Percentiles rank a stretch among this genome's conserved stretches.
phyloP scores from a whole-genome alignment of 2,329 filamentous ascomycete genomes.

The Scolecobasidium constrictum region DNA sequence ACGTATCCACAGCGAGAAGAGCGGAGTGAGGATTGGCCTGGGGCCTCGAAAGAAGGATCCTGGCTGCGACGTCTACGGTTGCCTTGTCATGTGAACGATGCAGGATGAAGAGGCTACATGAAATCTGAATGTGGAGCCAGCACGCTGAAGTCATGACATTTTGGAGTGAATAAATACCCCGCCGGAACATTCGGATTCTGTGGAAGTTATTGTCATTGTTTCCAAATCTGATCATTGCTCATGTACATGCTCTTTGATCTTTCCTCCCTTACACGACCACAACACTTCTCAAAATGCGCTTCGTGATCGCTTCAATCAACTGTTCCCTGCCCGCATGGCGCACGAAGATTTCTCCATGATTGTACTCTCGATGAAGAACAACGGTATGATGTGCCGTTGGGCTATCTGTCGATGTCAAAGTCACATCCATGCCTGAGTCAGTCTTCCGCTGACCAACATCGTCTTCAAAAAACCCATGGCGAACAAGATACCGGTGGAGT shows the following conservation, averaged over 20 bases:
- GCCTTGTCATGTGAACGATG: constrained; percentile 7
- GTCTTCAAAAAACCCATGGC: constrained; percentile 14
- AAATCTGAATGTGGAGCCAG: too few relatives aligned
- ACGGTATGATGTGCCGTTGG: too few relatives aligned
- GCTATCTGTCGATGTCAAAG: not conserved
- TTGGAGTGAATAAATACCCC: too few relatives aligned
- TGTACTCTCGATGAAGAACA: not conserved
- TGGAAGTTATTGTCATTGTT: too few relatives aligned
- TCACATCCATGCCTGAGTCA: not conserved
- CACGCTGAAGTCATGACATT: too few relatives aligned
- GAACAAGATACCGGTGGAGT: constrained; percentile 47
- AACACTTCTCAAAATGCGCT: too few relatives aligned
- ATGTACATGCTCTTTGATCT: too few relatives aligned
- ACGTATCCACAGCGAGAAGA: constrained; percentile 1
- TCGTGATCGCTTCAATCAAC: not conserved
- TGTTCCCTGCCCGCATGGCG: not conserved
- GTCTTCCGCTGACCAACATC: not conserved
- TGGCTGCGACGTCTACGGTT: constrained; percentile 4
- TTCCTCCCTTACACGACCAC: too few relatives aligned
- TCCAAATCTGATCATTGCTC: too few relatives aligned
- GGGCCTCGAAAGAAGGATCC: constrained; percentile 5
- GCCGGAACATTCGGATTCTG: too few relatives aligned
- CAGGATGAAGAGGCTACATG: too few relatives aligned
- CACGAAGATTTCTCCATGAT: not conserved
- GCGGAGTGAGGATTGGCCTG: constrained; percentile 8